Conservation (phyloP, 1,139 yeast species). For the Hanseniaspora gamundiae region DNA sequence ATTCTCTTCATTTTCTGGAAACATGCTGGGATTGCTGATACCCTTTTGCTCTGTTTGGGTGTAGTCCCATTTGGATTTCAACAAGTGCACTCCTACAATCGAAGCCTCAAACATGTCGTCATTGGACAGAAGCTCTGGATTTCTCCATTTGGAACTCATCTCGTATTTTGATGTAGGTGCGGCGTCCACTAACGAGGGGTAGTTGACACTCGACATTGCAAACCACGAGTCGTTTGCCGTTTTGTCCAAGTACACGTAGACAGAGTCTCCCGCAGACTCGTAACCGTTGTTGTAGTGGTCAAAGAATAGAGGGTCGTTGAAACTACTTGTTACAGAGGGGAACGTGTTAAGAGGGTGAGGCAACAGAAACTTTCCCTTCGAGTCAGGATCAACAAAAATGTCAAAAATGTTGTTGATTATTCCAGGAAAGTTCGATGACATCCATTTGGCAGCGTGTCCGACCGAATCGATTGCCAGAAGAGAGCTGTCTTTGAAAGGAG, state of each 20-base stretch:
- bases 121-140: slow-evolving; percentile 25
- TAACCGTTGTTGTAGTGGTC: slow-evolving; percentile 4
- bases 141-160: slow-evolving; percentile 32
- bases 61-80: slow-evolving; percentile 5
- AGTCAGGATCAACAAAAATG: slow-evolving; percentile 18
- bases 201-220: slow-evolving; percentile 68
- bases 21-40: not conserved
- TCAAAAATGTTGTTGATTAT: slow-evolving; percentile 25
- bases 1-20: not conserved
- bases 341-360: slow-evolving; percentile 50
- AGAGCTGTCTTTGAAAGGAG: slow-evolving; percentile 73
- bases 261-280: slow-evolving; percentile 9
- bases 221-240: slow-evolving; percentile 68
- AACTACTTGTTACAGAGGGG: slow-evolving; percentile 2
- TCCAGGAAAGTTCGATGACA: slow-evolving; percentile 31
- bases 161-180: slow-evolving; percentile 63
- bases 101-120: slow-evolving; percentile 24
- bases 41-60: not conserved
- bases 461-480: slow-evolving; percentile 53
- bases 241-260: slow-evolving; percentile 50
- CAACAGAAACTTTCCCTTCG: slow-evolving; percentile 29
- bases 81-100: slow-evolving; percentile 40
- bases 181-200: slow-evolving; percentile 69
- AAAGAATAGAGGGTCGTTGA: not conserved
- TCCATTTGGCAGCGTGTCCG: slow-evolving; percentile 69